Evolutionary conservation across 305 asterid genomes (phyloP), one percentile per base, ranked within the genome.

Genomic region (Andrographis paniculata): DNA sequence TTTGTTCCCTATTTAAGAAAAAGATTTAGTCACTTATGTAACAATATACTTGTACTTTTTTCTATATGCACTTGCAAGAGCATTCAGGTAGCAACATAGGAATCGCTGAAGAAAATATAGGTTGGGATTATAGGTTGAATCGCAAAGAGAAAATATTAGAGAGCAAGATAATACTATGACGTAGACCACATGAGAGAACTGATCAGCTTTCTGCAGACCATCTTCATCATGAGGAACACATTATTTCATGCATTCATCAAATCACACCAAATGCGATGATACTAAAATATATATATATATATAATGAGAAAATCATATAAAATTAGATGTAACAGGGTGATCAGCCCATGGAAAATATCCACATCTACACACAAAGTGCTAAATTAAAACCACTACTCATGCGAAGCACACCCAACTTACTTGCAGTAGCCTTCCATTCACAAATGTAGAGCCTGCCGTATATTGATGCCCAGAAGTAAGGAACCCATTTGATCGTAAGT

Each of bases 401-500:
- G 22, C 57, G 33, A 39, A 20, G 12, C 52, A 2, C 8, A 33
- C 21, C 17, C 44, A 61, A 73, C 93, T 74, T 80, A 91, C 99
- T 36, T 83, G 94, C 31, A 52, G 39, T 52, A 69, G 68, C 63
- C 82, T 78, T 49, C 95, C 96, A 65, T 78, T 86, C 57, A 71
- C 10, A 53, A 82, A 93, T 23, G 77, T 45, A 50, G 84, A 77
- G 37, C 91, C 85, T 14, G 70, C 82, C 58, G 94, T 72, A 55
- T 88, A 89, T 63, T 78, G 95, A 69, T 92, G 68, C 67, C 75
- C 69, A 51, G 84, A 65, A 66, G 73, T 66, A 62, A 79, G 52
- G 67, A 86, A 86, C 60, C 96, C 99, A 73, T 63, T 91, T 44
- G 94, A 71, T 52, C 88, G 85, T 67, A 80, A 69, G 55, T 91